Evolutionary conservation across 208 protist genomes (phyloP).

Genomic region (Strigomonas culicis): DNA sequence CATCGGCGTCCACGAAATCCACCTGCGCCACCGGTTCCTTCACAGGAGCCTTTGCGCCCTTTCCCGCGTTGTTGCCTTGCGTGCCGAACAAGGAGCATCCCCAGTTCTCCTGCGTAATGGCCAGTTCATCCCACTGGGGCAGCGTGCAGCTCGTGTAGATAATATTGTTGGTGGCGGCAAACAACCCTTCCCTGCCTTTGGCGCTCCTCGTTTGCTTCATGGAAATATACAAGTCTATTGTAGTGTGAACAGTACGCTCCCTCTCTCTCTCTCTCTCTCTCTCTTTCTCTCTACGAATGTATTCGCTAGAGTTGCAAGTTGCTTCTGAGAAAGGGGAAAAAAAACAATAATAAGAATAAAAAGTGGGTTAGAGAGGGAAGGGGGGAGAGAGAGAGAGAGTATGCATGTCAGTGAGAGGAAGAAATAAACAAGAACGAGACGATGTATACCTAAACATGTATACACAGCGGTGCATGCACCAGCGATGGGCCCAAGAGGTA

Average conservation of each 20-base stretch:
- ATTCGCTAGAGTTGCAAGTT: too few species aligned
- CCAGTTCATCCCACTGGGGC: slow-evolving; percentile 72
- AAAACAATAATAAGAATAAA: slow-evolving; percentile 3
- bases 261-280: neutral
- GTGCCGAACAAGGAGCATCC: slow-evolving; percentile 32
- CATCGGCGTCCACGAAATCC: neutral
- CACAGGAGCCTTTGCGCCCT: neutral
- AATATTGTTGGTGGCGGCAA: neutral
- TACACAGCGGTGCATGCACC: too few species aligned
- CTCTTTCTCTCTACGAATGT: neutral
- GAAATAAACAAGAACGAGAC: neutral
- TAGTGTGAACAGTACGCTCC: neutral
- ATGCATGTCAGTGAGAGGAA: neutral
- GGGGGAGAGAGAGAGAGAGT: neutral
- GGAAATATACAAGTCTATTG: neutral
- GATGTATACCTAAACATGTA: too few species aligned
- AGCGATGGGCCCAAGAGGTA: too few species aligned
- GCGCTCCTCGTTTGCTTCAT: slow-evolving; percentile 9
- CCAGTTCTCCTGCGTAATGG: slow-evolving; percentile 79
- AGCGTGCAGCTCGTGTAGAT: slow-evolving; percentile 19
- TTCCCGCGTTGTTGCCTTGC: neutral
- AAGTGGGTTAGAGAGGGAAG: neutral
- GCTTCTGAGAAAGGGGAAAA: too few species aligned
- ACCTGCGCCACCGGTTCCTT: neutral
- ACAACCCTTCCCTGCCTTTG: slow-evolving; percentile 1